Base-by-base conservation (phyloP, 2,329 filamentous ascomycete species). In the Anisogramma anomala region DNA sequence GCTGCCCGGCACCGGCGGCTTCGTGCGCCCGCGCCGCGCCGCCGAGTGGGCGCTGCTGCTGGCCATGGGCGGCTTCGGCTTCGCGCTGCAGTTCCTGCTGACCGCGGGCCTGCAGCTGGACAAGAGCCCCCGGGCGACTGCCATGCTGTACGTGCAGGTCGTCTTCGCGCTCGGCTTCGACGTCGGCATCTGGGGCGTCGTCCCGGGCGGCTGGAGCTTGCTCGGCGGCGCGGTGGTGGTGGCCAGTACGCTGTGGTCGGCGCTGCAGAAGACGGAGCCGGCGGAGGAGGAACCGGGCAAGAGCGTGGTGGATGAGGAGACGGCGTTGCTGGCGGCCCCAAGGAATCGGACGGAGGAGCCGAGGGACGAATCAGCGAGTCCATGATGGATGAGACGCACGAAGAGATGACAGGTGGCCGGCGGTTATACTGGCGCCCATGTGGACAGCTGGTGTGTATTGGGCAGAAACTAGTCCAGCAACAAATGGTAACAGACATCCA, bases 31-130 rank as follows among this genome's bases (percentile, higher is more conserved):
- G 0, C 36, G 45, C 31, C 43, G 51, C 41, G 25, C 50, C 42
- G 41, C 50, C 23, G 59, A 84, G 50, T 81, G 82, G 36, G 62
- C 74, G 31, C 58, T 89, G 11, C 49, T 78, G 1, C 72, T 76
- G 23, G 63, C 61, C 1, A 65, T 91, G 8, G 82, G 82, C 0
- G 53, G 78, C 0, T 82, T 78, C 25, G 84, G 84, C 0, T 88
- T 89, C 52, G 53, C 82, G n/a, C 74, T 87, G 61, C 84, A 89
- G 65, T 82, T 84, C 41, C 66, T 88, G 6, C 63, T 89, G 1
- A 86, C 84, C 0, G 77, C 79, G 7, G 84, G 82, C 0, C 58
- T 91, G 25, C 64, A 82, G 40, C 74, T 83, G 49, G 80, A 84
- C 47, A 83, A 82, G 39, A 58, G 55, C 6, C 56, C 59, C 3